Evolutionary conservation across 2,329 filamentous ascomycete genomes (phyloP).

Genomic region (Parastagonospora nodorum): DNA sequence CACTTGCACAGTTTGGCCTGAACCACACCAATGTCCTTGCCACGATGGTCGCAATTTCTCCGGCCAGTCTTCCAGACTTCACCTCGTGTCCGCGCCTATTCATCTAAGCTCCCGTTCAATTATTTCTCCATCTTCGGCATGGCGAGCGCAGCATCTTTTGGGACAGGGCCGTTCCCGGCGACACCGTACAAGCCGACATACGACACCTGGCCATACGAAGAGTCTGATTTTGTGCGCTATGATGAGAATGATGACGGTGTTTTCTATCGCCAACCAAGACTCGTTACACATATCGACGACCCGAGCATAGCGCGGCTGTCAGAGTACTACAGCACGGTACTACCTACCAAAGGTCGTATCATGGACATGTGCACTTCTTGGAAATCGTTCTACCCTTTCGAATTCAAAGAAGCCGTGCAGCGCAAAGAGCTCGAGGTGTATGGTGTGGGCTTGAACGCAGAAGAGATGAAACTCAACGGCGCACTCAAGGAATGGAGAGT

Average conservation of each 20-base stretch:
- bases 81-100: constrained; percentile 8
- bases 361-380: constrained; percentile 59
- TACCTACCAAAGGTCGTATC: constrained; percentile 51
- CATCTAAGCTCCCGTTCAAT: constrained; percentile 11
- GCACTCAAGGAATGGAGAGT: constrained; percentile 37
- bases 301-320: constrained; percentile 52
- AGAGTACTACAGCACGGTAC: constrained; percentile 52
- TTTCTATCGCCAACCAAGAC: constrained; percentile 53
- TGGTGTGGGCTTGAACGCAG: constrained; percentile 56
- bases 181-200: constrained; percentile 22
- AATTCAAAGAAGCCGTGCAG: constrained; percentile 36
- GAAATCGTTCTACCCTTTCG: constrained; percentile 53
- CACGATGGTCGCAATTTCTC: background rate
- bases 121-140: constrained; percentile 15
- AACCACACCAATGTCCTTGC: constrained; percentile 8
- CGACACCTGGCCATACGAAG: constrained; percentile 23
- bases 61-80: background rate
- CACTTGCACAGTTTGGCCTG: background rate
- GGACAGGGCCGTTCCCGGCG: constrained; percentile 9
- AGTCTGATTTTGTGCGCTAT: constrained; percentile 46
- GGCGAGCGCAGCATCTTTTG: constrained; percentile 2
- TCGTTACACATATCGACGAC: constrained; percentile 61
- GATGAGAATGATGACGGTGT: constrained; percentile 42
- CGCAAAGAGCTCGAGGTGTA: constrained; percentile 47
- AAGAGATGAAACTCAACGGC: constrained; percentile 52